These are phyloP conservation scores for Magnusiomyces sp. DNA, from an alignment of 1,139 yeast species.

Conservation along the genomic window DNA sequence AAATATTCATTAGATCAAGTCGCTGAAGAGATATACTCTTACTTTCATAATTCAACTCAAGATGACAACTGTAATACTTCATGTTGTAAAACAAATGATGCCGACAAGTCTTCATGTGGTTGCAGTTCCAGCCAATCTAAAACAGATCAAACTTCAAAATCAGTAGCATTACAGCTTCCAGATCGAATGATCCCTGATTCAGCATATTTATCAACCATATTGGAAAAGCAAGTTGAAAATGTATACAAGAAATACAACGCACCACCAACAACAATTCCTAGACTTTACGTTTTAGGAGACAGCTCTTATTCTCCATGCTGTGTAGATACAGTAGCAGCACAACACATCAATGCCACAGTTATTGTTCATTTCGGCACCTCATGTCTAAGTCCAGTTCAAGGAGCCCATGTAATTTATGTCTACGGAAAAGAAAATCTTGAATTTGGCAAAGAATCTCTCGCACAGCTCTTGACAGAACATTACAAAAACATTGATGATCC, in stretches of 20 bases:
- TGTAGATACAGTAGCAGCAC: slow-evolving; percentile 94
- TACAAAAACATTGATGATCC: slow-evolving; percentile 8
- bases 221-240: slow-evolving; percentile 32
- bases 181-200: slow-evolving; percentile 74
- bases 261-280: slow-evolving; percentile 11
- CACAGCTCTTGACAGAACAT: slow-evolving; percentile 17
- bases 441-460: slow-evolving; percentile 16
- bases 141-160: slow-evolving; percentile 34
- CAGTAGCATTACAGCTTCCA: slow-evolving; percentile 84
- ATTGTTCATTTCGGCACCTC: slow-evolving; percentile 95
- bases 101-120: neutral
- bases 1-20: slow-evolving; percentile 25
- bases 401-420: slow-evolving; percentile 65
- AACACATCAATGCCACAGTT: slow-evolving; percentile 77
- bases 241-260: slow-evolving; percentile 15
- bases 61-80: slow-evolving; percentile 46
- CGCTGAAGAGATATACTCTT: slow-evolving; percentile 21
- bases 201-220: slow-evolving; percentile 50
- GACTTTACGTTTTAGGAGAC: slow-evolving; percentile 56
- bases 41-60: slow-evolving; percentile 32
- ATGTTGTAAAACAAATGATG: slow-evolving; percentile 33
- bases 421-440: slow-evolving; percentile 44
- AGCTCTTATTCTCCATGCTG: slow-evolving; percentile 95
- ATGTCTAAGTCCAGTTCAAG: slow-evolving; percentile 65
- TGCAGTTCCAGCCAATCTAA: neutral